Evolutionary conservation across 1,284 basidiomycete genomes (phyloP).

Genomic region (Coriolopsis trogii): DNA sequence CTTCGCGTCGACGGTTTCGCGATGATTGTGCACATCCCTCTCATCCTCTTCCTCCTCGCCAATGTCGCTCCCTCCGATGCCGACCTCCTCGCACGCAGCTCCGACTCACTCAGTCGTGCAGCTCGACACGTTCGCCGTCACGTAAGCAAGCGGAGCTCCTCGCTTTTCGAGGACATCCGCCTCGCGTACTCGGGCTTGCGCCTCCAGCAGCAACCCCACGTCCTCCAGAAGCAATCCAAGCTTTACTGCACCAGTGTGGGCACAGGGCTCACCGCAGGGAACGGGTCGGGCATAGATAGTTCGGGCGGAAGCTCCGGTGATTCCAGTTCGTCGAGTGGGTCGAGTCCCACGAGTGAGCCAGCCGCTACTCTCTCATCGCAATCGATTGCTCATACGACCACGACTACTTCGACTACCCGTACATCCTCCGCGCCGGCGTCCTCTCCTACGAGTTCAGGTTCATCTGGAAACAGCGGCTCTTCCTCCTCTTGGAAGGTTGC

Average conservation of each 20-base stretch:
- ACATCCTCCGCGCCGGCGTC: no score
- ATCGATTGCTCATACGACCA: constrained; percentile 1
- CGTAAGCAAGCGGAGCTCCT: constrained; percentile 49
- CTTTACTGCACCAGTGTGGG: constrained; percentile 30
- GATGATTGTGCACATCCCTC: constrained; percentile 27
- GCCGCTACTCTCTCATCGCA: constrained; percentile 11
- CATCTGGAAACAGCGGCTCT: no score
- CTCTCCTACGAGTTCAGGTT: no score
- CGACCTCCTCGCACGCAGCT: constrained; percentile 39
- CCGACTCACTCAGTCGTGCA: constrained; percentile 30
- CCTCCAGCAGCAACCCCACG: constrained; percentile 16
- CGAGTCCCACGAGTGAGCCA: constrained; percentile 10
- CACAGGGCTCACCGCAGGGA: constrained; percentile 11
- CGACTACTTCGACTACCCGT: constrained; percentile 10
- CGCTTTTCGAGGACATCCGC: constrained; percentile 65
- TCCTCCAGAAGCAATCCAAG: constrained; percentile 12
- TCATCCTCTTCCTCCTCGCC: constrained; percentile 39
- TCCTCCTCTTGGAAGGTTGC: constrained; percentile 34
- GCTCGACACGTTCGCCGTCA: constrained; percentile 39
- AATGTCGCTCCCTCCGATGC: constrained; percentile 38
- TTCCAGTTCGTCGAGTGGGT: constrained; percentile 15
- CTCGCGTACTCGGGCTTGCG: constrained; percentile 53
- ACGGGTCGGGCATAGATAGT: background rate
- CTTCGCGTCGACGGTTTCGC: constrained; percentile 13
- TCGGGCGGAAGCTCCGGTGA: background rate